Evolutionary conservation across 768 basidiomycete genomes (phyloP), one percentile per base, ranked within the genome.

Genomic region (Cystobasidium ongulense): DNA sequence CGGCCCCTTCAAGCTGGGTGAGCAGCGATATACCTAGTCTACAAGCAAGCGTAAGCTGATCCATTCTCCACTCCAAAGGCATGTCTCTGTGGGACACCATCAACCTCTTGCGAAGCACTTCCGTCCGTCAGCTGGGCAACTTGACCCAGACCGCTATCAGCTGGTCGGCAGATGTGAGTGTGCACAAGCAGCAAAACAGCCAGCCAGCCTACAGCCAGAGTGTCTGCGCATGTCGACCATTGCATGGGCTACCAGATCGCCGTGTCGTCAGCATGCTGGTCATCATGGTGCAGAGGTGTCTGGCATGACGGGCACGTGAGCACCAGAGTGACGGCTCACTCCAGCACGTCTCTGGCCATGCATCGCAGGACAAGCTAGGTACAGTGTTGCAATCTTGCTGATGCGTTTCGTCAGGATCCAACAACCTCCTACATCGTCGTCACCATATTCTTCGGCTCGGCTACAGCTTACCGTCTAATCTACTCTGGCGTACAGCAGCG

Each of bases 1-100:
- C 13, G 76, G 77, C 13, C 74, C 73, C 0, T 78, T 76, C 71
- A 54, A 62, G 31, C 76, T 78, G 18, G 76, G 77, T 76, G 53
- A 66, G 76, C 25, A n/a, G 21, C 21, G 25, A 2, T n/a, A n/a
- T 11, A 46, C 43, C 43, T 13, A 46, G 43, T 46, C 13, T 27
- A 27, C 25, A 31, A n/a, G 21, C 27, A 11, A 11, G 25, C 18
- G 29, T 36, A 54, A 25, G 68, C 59, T 31, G 29, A 1, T 41
- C 39, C 63, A 31, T 46, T 54, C 68, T 52, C 41, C 33, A 25
- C 50, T 25, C 4, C 59, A 1, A 36, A 76, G 77, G 77, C 8
- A 66, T 59, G 4, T 72, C 73, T 59, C 63, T 76, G 18, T 78
- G 76, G 76, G 73, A 76, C 66, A 54, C 68, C 0, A 54, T 78